Evolutionary conservation across 345 rosid genomes (phyloP).

Genomic region (Physaria fendleri): DNA sequence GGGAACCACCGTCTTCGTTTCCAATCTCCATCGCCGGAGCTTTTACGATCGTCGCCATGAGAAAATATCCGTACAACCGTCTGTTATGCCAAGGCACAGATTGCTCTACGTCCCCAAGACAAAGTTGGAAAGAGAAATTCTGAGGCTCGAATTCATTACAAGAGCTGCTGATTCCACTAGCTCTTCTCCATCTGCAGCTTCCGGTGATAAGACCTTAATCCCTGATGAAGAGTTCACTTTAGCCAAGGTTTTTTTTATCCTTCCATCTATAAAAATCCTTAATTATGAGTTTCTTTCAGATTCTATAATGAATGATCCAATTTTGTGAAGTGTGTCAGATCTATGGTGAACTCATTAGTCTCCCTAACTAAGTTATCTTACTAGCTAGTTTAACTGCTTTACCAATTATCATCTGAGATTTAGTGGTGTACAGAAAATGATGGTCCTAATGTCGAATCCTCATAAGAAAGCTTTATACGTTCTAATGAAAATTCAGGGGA

Average conservation of each 20-base stretch:
- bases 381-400: no score
- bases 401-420: no score
- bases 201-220: constrained; percentile 42
- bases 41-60: constrained; percentile 17
- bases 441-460: no score
- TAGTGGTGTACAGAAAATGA: no score
- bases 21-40: constrained; percentile 12
- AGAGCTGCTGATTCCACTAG: constrained; percentile 71
- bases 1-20: constrained; percentile 23
- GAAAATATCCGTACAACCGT: constrained; percentile 26
- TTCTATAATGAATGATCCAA: not conserved
- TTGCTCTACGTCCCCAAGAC: constrained; percentile 16
- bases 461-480: no score
- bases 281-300: not conserved
- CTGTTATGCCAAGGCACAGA: constrained; percentile 18
- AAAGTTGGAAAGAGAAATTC: constrained; percentile 8
- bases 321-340: not conserved
- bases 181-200: constrained; percentile 34
- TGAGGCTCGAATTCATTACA: constrained; percentile 27
- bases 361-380: not conserved
- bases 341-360: not conserved
- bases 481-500: no score
- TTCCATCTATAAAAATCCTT: constrained; percentile 5
- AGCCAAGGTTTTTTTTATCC: no score
- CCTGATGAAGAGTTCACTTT: constrained; percentile 73